Percentiles rank a stretch among this genome's conserved stretches.
phyloP scores from a whole-genome alignment of 192 early-diverging fungal genomes.

The Backusella luteola region DNA sequence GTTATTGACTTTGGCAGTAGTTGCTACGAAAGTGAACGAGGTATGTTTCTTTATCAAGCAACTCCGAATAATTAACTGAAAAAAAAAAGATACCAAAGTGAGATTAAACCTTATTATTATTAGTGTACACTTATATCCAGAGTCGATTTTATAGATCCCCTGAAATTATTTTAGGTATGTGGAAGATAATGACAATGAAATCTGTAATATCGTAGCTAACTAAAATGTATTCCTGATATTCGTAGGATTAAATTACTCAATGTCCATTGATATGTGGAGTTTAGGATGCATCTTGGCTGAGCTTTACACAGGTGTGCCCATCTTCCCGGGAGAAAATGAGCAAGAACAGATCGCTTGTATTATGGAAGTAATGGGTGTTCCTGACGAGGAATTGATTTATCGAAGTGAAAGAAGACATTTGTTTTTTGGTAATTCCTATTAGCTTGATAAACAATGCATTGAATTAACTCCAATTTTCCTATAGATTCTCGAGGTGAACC shows the following conservation, averaged over 20 bases:
- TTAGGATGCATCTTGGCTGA: slow-evolving; percentile 95
- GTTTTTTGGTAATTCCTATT: slow-evolving; percentile 77
- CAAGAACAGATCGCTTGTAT: slow-evolving; percentile 94
- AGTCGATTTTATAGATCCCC: slow-evolving; percentile 95
- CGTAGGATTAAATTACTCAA: slow-evolving; percentile 66
- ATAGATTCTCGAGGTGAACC: slow-evolving; percentile 51
- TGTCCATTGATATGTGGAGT: slow-evolving; percentile 97
- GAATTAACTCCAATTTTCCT: neutral
- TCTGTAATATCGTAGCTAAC: neutral
- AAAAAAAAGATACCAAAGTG: slow-evolving; percentile 12
- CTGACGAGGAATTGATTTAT: slow-evolving; percentile 71
- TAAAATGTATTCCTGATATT: neutral
- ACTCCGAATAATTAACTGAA: slow-evolving; percentile 2
- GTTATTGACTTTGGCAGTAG: slow-evolving; percentile 98
- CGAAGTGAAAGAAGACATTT: slow-evolving; percentile 75
- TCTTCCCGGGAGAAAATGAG: slow-evolving; percentile 98
- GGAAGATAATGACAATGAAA: neutral
- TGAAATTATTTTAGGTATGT: slow-evolving; percentile 88
- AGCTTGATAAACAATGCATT: slow-evolving; percentile 24
- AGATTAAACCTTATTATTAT: slow-evolving; percentile 9
- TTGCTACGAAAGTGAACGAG: slow-evolving; percentile 83
- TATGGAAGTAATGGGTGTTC: slow-evolving; percentile 89
- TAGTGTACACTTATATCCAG: slow-evolving; percentile 97
- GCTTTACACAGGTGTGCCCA: slow-evolving; percentile 78
- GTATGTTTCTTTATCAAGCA: slow-evolving; percentile 6